Evolutionary conservation across 257 asterid species (phyloP).

Genomic region (Lithospermum erythrorhizon): DNA sequence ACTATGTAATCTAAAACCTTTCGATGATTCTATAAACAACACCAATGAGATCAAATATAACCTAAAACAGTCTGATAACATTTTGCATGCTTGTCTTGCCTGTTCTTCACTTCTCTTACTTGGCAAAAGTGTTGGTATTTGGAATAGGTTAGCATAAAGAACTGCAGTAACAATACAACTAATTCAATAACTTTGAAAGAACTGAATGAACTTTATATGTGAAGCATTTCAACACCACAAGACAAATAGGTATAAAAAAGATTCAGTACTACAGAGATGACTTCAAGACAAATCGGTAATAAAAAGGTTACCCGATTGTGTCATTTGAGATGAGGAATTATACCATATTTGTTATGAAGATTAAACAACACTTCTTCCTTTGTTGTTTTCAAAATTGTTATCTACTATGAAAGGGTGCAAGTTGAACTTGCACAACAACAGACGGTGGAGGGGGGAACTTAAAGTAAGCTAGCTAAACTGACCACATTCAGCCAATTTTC

Average conservation of each 20-base stretch:
- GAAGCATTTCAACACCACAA: background rate
- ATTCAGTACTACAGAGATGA: background rate
- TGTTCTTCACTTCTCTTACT: constrained; percentile 69
- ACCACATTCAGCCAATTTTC: constrained; percentile 72
- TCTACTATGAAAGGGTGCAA: background rate
- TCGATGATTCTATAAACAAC: constrained; percentile 8
- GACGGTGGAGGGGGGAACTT: background rate
- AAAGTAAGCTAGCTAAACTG: constrained; percentile 8
- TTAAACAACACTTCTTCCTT: no score
- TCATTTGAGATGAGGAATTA: background rate
- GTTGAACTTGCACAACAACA: background rate
- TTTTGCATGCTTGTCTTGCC: constrained; percentile 51
- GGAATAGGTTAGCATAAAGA: constrained; percentile 51
- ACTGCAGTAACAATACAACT: constrained; percentile 35
- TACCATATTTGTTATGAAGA: background rate
- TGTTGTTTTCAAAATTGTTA: background rate
- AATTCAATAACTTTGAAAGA: constrained; percentile 3
- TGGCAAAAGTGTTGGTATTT: constrained; percentile 59
- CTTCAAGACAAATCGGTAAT: background rate
- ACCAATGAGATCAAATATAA: constrained; percentile 10
- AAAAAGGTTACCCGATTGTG: background rate
- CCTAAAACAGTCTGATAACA: constrained; percentile 82
- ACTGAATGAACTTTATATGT: background rate
- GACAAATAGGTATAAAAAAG: background rate
- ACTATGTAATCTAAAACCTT: constrained; percentile 16